Conservation (phyloP, 805 yeast genomes). For the Danielia reshetovae region DNA sequence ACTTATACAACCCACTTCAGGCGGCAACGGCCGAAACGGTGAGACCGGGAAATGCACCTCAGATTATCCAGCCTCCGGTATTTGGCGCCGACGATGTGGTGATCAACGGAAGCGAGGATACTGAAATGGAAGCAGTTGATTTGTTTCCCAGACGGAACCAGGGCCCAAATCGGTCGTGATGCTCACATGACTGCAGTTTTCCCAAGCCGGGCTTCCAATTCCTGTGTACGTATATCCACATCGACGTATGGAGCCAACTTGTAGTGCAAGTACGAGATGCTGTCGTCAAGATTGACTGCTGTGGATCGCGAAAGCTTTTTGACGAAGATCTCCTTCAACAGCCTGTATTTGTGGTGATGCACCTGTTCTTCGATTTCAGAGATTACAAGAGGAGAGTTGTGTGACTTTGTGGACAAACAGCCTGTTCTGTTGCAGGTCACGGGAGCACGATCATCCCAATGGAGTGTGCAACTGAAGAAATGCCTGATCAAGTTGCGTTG, state of each 20-base stretch:
- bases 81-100: slow-evolving; percentile 25
- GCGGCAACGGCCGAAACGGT: slow-evolving; percentile 2
- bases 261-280: slow-evolving; percentile 19
- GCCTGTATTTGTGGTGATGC: background rate
- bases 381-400: too few relatives aligned
- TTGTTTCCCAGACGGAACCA: slow-evolving; percentile 19
- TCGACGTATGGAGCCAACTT: slow-evolving; percentile 11
- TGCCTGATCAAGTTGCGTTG: slow-evolving; percentile 11
- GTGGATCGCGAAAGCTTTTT: slow-evolving; percentile 9
- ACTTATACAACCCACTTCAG: slow-evolving; percentile 7
- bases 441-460: slow-evolving; percentile 8
- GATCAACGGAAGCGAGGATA: slow-evolving; percentile 24
- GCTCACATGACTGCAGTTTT: too few relatives aligned
- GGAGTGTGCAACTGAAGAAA: slow-evolving; percentile 10
- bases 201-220: too few relatives aligned
- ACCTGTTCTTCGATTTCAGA: background rate
- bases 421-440: background rate
- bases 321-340: background rate
- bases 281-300: slow-evolving; percentile 13
- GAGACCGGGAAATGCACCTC: slow-evolving; percentile 36
- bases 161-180: too few relatives aligned
- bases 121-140: slow-evolving; percentile 28
- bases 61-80: slow-evolving; percentile 38
- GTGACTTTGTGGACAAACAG: background rate
- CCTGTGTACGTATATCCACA: slow-evolving; percentile 8